Evolutionary conservation across 2,329 filamentous ascomycete species (phyloP).

Genomic region (Aspergillus bombycis): DNA sequence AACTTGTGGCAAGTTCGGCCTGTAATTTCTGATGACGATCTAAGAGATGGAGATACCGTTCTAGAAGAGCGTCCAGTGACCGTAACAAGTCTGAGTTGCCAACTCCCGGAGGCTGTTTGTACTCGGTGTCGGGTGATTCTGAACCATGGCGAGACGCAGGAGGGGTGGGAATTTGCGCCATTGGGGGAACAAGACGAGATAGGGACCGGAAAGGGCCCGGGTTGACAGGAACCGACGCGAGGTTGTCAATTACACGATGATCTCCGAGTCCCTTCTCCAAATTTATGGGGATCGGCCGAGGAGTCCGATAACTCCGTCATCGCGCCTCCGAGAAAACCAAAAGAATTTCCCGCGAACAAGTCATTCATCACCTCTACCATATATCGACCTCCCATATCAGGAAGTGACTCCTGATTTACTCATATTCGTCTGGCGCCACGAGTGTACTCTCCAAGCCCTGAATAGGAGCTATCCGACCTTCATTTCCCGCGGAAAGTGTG

Average conservation of each 20-base stretch:
- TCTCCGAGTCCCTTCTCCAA: constrained; percentile 3
- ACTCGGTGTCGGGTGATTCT: constrained; percentile 25
- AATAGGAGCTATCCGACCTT: neutral
- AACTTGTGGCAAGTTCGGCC: constrained; percentile 36
- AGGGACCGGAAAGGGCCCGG: neutral
- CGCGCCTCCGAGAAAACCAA: constrained; percentile 32
- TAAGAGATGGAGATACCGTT: constrained; percentile 47
- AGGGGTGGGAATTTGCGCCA: constrained; percentile 40
- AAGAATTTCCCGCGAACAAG: constrained; percentile 39
- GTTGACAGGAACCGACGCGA: neutral
- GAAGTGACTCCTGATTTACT: constrained; percentile 4
- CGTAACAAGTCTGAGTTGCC: constrained; percentile 32
- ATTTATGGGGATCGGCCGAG: constrained; percentile 29
- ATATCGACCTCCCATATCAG: constrained; percentile 5
- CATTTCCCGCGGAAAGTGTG: constrained; percentile 1
- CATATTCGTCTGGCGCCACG: neutral
- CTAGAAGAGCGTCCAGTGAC: constrained; percentile 45
- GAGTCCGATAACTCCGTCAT: constrained; percentile 43
- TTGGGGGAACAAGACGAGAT: constrained; percentile 14
- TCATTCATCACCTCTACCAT: constrained; percentile 12
- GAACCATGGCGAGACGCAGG: constrained; percentile 37
- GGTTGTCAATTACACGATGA: neutral
- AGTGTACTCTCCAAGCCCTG: neutral
- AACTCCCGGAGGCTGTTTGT: constrained; percentile 21
- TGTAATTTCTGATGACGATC: constrained; percentile 48